A percentile compares a stretch with the other conserved stretches of the same genome.
Evolutionary conservation across 495 filamentous ascomycete species (phyloP).

Genomic region (Penicillium robsamsonii): DNA sequence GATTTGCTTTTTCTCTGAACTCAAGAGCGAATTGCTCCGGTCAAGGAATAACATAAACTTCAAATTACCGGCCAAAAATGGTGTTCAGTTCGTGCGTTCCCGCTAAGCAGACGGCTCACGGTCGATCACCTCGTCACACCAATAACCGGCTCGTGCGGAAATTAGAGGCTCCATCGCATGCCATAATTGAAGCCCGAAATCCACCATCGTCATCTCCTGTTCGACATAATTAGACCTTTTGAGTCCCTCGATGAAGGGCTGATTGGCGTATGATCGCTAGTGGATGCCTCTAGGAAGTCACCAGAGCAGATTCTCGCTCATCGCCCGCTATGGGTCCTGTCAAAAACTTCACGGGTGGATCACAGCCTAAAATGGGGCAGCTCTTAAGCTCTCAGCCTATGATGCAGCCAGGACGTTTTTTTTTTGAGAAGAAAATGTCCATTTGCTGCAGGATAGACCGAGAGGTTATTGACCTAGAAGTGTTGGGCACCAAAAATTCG

Average conservation of each 20-base stretch:
- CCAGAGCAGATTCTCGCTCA: neutral
- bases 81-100: slow-evolving; percentile 20
- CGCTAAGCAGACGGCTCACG: slow-evolving; percentile 20
- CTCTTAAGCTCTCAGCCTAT: slow-evolving; percentile 4
- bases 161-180: slow-evolving; percentile 25
- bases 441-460: slow-evolving; percentile 13
- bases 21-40: neutral
- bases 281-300: slow-evolving; percentile 4
- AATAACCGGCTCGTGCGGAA: slow-evolving; percentile 23
- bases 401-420: slow-evolving; percentile 23
- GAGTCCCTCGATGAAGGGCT: neutral
- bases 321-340: slow-evolving; percentile 11
- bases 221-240: neutral
- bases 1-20: neutral
- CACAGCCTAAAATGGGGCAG: slow-evolving; percentile 1
- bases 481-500: neutral
- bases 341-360: slow-evolving; percentile 9
- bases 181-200: slow-evolving; percentile 2
- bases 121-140: slow-evolving; percentile 29
- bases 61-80: slow-evolving; percentile 15
- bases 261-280: neutral
- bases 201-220: neutral
- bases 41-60: neutral
- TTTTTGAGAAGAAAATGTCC: slow-evolving; percentile 15
- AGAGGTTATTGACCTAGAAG: neutral